Evolutionary conservation across 2,329 filamentous ascomycete genomes (phyloP).

Genomic region (Celoporthe dispersa): DNA sequence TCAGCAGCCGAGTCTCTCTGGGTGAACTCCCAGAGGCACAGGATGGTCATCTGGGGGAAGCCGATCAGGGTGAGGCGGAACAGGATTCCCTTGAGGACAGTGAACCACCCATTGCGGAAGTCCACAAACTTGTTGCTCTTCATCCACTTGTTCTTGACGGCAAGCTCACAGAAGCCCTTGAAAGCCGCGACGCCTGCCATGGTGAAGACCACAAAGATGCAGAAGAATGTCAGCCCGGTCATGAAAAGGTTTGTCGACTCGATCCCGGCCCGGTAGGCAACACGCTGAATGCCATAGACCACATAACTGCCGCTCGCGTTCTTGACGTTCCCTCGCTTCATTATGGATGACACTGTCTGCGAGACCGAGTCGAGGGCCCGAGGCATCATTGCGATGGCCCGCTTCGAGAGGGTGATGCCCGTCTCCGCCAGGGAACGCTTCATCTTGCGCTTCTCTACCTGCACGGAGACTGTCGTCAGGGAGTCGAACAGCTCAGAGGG

Average conservation of each 20-base stretch:
- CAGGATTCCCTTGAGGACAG: conserved; percentile 89
- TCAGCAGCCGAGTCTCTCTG: conserved; percentile 82
- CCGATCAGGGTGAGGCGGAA: conserved; percentile 90
- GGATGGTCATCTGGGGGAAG: conserved; percentile 86
- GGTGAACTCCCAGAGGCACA: conserved; percentile 94
- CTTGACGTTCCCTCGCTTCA: conserved; percentile 60
- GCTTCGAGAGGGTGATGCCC: conserved; percentile 54
- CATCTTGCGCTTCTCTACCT: conserved; percentile 69
- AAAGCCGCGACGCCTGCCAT: conserved; percentile 74
- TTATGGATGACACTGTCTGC: conserved; percentile 43
- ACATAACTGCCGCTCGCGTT: conserved; percentile 59
- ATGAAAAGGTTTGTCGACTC: conserved; percentile 93
- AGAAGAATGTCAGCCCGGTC: conserved; percentile 88
- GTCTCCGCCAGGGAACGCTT: conserved; percentile 36
- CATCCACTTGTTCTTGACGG: conserved; percentile 76
- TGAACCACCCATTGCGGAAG: conserved; percentile 93
- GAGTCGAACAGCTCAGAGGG: conserved; percentile 79
- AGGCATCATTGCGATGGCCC: conserved; percentile 58
- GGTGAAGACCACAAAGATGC: conserved; percentile 78
- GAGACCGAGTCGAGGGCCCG: conserved; percentile 42
- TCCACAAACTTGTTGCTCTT: conserved; percentile 86
- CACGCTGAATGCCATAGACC: conserved; percentile 84
- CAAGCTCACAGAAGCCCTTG: conserved; percentile 79
- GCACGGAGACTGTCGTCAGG: conserved; percentile 76
- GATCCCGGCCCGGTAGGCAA: conserved; percentile 83